Percentiles rank a stretch among this genome's conserved stretches.
phyloP scores from a whole-genome alignment of 2,329 filamentous ascomycete species.

The Amesomyces nigricolor region DNA sequence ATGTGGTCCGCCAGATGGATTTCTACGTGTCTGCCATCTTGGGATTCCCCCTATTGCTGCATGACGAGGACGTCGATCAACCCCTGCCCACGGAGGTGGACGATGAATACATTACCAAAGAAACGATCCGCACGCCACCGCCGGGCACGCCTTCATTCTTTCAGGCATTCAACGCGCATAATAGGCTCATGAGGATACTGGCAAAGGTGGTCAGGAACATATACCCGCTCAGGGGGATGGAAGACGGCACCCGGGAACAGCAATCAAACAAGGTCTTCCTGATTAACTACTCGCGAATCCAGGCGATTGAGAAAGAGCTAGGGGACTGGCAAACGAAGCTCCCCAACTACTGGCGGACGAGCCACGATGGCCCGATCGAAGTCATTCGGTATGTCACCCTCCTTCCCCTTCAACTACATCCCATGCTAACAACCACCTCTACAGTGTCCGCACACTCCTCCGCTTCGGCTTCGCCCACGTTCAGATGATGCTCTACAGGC shows the following conservation, averaged over 20 bases:
- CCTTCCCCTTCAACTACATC: neutral
- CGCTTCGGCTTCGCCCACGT: conserved; percentile 78
- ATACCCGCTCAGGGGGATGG: conserved; percentile 56
- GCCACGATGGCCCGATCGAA: conserved; percentile 67
- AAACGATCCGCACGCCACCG: conserved; percentile 50
- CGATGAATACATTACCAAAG: conserved; percentile 60
- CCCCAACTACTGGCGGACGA: conserved; percentile 72
- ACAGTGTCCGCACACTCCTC: conserved; percentile 64
- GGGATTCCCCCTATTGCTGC: conserved; percentile 59
- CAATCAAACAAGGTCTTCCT: conserved; percentile 49
- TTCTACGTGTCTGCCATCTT: conserved; percentile 63
- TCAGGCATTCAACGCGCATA: conserved; percentile 62
- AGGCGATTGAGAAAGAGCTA: conserved; percentile 59
- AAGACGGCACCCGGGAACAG: conserved; percentile 41
- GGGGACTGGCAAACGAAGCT: conserved; percentile 60
- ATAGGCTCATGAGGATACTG: conserved; percentile 57
- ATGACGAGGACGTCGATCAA: conserved; percentile 62
- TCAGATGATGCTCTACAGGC: conserved; percentile 75
- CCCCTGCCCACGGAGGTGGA: conserved; percentile 59
- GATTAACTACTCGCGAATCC: conserved; percentile 58
- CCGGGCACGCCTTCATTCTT: conserved; percentile 53
- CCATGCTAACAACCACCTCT: neutral
- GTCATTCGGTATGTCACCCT: conserved; percentile 60
- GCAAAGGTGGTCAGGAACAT: conserved; percentile 59
- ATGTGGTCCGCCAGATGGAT: conserved; percentile 64